phyloP scores from a whole-genome alignment of 2,329 filamentous ascomycete genomes.

The Trichoderma oligosporum region DNA sequence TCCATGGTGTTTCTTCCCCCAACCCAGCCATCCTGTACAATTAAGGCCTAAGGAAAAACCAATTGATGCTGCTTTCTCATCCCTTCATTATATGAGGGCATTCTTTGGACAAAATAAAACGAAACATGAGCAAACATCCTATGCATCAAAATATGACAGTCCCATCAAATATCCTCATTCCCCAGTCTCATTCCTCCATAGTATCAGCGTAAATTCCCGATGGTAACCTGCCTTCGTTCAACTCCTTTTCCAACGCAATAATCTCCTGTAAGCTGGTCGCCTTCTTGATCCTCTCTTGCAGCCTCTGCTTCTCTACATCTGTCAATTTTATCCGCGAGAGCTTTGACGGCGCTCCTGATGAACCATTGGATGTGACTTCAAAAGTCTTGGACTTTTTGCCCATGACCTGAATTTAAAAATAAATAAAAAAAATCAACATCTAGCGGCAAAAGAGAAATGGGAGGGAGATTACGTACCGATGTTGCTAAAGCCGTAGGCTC shows the following conservation, averaged over 20 bases:
- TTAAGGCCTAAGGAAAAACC: neutral
- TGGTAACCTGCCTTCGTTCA: constrained; percentile 84
- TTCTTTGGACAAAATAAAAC: neutral
- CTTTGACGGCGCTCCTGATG: constrained; percentile 48
- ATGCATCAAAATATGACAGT: neutral
- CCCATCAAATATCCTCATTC: neutral
- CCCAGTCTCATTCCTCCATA: constrained; percentile 57
- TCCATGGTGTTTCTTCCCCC: neutral
- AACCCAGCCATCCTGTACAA: neutral
- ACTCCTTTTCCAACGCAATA: constrained; percentile 80
- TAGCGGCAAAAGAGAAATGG: too few relatives aligned
- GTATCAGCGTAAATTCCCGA: constrained; percentile 52
- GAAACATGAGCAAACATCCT: neutral
- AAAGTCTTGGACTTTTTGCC: constrained; percentile 77
- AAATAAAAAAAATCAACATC: neutral
- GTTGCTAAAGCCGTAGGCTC: constrained; percentile 77
- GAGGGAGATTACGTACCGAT: constrained; percentile 46
- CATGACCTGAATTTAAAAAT: too few relatives aligned
- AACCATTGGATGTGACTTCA: constrained; percentile 49
- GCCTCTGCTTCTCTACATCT: constrained; percentile 77
- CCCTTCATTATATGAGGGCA: neutral
- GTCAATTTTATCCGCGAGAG: constrained; percentile 80
- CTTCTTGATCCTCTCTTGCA: constrained; percentile 83
- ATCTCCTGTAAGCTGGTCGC: constrained; percentile 90
- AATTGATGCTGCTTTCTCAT: neutral